Evolutionary conservation across 805 yeast species (phyloP), one percentile per base, ranked within the genome.

Genomic region (Kluyveromyces siamensis): DNA sequence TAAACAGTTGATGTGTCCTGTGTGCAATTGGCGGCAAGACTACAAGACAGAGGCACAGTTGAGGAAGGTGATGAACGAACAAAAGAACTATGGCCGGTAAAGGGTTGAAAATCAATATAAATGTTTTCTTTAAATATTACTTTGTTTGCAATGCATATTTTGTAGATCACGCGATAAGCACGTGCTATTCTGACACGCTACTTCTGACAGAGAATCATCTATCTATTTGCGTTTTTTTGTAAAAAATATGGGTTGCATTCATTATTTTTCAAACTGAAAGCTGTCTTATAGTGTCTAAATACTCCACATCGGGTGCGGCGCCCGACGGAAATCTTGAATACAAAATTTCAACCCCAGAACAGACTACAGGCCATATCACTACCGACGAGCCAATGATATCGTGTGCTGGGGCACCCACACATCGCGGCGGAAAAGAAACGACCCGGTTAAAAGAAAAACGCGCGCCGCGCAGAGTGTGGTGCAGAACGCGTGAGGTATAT

Each of bases 11-110:
- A 73, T 67, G 45, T 79, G 84, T 54, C 61, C 69, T 1, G 74
- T 76, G 13, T 79, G 84, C 56, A 72, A 76, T 16, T 77, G 75
- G 75, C 56, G 70, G 16, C 73, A 68, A 44, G 72, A 68, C 45
- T 65, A 68, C 38, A 60, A 58, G 35, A 53, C 50, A 36, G 60
- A 59, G 2, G 62, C 54, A 13, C 65, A 69, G 36, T 50, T 70
- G 27, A 54, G 63, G 17, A 65, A 61, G 52, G 61, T 68, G n/a
- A 45, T 53, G 39, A 48, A 48, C 13, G 52, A 55, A 41, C 53
- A 52, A 39, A 38, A 42, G 10, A 45, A 50, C 35, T 27, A 3
- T 4, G 14, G 35, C 8, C 14, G 11, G 35, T 30, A 30, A 13
- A 13, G 14, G 14, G 35, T 30, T 8, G 10, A 10, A 30, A 10